Evolutionary conservation across 2,329 filamentous ascomycete genomes (phyloP).

Genomic region (Epichloe glyceriae): DNA sequence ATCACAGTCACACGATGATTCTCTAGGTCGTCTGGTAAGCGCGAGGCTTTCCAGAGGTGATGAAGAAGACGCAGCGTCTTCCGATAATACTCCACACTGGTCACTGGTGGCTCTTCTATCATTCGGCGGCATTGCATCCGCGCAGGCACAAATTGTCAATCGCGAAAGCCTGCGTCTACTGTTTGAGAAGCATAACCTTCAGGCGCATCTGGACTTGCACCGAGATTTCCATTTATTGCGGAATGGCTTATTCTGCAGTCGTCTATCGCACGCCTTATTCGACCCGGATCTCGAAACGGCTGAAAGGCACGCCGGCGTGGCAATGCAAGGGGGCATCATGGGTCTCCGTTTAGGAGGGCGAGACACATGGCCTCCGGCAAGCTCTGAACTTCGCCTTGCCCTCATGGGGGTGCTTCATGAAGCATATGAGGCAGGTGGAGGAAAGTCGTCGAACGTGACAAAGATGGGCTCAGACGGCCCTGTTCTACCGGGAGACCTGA

Average conservation of each 20-base stretch:
- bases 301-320: conserved; percentile 56
- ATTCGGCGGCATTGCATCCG: conserved; percentile 58
- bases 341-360: conserved; percentile 72
- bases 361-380: conserved; percentile 83
- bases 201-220: conserved; percentile 61
- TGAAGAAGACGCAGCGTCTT: conserved; percentile 4
- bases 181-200: conserved; percentile 60
- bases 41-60: conserved; percentile 22
- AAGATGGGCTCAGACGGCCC: conserved; percentile 18
- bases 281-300: conserved; percentile 69
- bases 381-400: conserved; percentile 80
- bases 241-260: conserved; percentile 70
- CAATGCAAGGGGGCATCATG: conserved; percentile 58
- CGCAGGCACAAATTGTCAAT: conserved; percentile 67
- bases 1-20: conserved; percentile 17
- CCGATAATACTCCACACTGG: conserved; percentile 37
- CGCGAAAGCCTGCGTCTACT: conserved; percentile 62
- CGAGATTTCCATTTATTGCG: conserved; percentile 72
- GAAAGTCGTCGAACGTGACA: conserved; percentile 6
- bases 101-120: conserved; percentile 56
- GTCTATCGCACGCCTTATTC: conserved; percentile 72
- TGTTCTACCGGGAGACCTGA: conserved; percentile 54
- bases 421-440: conserved; percentile 38
- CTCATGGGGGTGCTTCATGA: conserved; percentile 77
- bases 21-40: conserved; percentile 27